These are phyloP conservation scores for Cryptococcus sp. DNA, from an alignment of 1,284 basidiomycete species.

Conservation along the genomic window DNA sequence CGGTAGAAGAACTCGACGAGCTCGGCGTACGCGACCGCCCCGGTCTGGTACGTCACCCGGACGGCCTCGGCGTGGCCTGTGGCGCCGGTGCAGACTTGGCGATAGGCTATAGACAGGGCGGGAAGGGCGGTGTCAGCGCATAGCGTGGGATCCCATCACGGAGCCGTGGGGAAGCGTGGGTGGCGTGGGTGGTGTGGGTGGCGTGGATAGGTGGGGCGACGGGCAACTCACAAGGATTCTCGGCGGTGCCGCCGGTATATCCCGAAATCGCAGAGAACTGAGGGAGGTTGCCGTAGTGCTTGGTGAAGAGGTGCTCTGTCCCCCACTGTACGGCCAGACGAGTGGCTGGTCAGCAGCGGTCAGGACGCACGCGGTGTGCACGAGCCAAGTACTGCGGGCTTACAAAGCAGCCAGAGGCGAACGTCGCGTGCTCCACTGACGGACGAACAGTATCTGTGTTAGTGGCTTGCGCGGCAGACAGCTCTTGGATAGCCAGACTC, in stretches of 20 bases:
- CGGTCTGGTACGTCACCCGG: constrained; percentile 79
- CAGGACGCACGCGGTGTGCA: not conserved
- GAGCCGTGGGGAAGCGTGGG: too few species aligned
- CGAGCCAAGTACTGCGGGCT: constrained; percentile 8
- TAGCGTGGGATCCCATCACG: too few species aligned
- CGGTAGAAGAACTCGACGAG: constrained; percentile 92
- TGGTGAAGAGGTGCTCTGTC: constrained; percentile 79
- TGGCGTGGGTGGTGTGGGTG: not conserved
- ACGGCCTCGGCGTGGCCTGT: constrained; percentile 91
- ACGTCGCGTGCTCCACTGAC: constrained; percentile 64
- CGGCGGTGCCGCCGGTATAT: constrained; percentile 68
- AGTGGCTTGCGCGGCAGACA: not conserved
- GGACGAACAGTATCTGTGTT: not conserved
- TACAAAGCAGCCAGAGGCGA: constrained; percentile 68
- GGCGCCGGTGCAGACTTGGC: constrained; percentile 70
- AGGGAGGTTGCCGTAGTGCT: constrained; percentile 62
- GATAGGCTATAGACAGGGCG: constrained; percentile 56
- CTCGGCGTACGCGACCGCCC: constrained; percentile 71
- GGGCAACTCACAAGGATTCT: constrained; percentile 26
- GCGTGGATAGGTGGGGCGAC: not conserved
- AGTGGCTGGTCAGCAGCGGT: too few species aligned
- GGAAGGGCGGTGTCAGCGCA: not conserved
- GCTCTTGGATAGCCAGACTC: constrained; percentile 19
- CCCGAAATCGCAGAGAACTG: constrained; percentile 68
- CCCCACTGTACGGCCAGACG: constrained; percentile 59